These are phyloP conservation scores for Carex scoparia DNA, from an alignment of 176 grass and related monocot species.

Conservation along the genomic window DNA sequence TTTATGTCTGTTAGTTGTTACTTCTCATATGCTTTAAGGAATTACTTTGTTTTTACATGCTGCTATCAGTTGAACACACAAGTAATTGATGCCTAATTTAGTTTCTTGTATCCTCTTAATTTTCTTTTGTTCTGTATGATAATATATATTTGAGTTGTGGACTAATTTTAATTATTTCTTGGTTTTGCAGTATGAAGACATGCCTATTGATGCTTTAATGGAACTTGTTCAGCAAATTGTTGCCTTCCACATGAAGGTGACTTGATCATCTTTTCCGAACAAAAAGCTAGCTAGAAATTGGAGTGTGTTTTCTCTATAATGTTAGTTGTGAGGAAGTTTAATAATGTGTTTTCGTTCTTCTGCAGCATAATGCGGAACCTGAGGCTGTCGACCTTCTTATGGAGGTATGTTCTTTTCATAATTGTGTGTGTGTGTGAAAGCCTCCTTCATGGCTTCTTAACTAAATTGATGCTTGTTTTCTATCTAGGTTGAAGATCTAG, in stretches of 20 bases:
- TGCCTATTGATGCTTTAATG: constrained; percentile 80
- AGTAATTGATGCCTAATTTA: neutral
- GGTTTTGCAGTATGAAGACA: constrained; percentile 71
- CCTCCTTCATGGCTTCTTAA: constrained; percentile 1
- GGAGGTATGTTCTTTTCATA: constrained; percentile 49
- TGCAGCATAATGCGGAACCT: constrained; percentile 93
- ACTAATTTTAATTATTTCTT: constrained; percentile 15
- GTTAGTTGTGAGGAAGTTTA: constrained; percentile 6
- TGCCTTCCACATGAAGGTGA: constrained; percentile 99
- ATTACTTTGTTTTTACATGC: neutral
- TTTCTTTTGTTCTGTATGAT: neutral
- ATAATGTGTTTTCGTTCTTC: constrained; percentile 10
- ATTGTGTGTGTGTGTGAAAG: neutral
- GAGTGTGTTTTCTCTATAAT: neutral
- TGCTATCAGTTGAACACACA: neutral
- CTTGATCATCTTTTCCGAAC: neutral
- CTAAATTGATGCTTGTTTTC: constrained; percentile 9
- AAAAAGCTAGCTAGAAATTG: neutral
- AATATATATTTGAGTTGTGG: neutral
- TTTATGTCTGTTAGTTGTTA: constrained; percentile 18
- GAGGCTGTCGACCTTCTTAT: constrained; percentile 99
- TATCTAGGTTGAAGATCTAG: constrained; percentile 86
- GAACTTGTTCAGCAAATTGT: constrained; percentile 97
- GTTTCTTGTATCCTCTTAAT: constrained; percentile 2
- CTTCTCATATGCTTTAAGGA: neutral